Percentiles rank a stretch among this genome's conserved stretches.
phyloP scores from a whole-genome alignment of 129 eudicot genomes.

The Cynara cardunculus region DNA sequence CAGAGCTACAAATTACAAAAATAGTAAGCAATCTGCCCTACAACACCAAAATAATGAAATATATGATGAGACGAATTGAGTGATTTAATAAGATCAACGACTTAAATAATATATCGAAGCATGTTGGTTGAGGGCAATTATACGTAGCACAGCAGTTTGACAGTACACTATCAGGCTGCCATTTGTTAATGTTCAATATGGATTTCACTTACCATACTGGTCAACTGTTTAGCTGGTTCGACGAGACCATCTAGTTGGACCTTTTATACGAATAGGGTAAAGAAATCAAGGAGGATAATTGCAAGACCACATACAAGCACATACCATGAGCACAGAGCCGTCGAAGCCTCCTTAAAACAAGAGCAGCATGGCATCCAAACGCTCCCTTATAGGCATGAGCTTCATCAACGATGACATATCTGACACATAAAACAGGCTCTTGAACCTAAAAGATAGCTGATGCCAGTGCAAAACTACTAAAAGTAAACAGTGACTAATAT shows the following conservation, averaged over 20 bases:
- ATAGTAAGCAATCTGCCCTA: neutral
- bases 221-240: neutral
- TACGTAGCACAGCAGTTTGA: neutral
- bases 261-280: neutral
- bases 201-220: neutral
- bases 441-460: conserved; percentile 1
- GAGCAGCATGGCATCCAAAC: conserved; percentile 94
- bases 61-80: neutral
- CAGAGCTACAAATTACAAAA: neutral
- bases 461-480: conserved; percentile 1
- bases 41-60: neutral
- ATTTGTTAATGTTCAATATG: neutral
- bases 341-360: conserved; percentile 74
- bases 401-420: conserved; percentile 90
- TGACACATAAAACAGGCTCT: conserved; percentile 13
- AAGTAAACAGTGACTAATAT: neutral
- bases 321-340: conserved; percentile 90
- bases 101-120: neutral
- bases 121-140: neutral
- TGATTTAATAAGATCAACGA: neutral
- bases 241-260: neutral
- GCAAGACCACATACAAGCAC: conserved; percentile 4
- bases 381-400: conserved; percentile 93
- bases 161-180: neutral
- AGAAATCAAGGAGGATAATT: neutral